Conservation (phyloP, 148 eudicot genomes). For the Persicaria tinctoria region DNA sequence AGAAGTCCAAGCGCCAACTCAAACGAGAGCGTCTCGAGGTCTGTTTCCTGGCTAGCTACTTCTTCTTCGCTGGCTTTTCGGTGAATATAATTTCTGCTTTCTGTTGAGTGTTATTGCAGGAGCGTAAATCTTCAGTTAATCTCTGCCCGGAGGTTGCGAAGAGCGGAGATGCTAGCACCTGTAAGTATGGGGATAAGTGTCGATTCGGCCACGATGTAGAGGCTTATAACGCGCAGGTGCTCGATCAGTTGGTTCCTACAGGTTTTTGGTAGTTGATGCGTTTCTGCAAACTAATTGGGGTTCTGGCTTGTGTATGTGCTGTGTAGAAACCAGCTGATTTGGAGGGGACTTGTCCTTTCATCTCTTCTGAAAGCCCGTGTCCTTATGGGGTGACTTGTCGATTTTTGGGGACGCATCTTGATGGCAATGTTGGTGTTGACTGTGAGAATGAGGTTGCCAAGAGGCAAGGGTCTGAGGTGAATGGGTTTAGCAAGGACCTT, state of each 20-base stretch:
- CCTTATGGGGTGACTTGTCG: conserved; percentile 86
- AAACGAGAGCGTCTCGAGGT: conserved; percentile 83
- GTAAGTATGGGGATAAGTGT: conserved; percentile 62
- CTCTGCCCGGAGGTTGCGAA: conserved; percentile 78
- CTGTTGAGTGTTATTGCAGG: conserved; percentile 33
- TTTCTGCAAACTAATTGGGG: conserved; percentile 6
- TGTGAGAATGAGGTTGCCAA: conserved; percentile 22
- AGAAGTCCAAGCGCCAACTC: conserved; percentile 85
- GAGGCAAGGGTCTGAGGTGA: conserved; percentile 44
- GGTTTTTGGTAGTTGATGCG: not conserved
- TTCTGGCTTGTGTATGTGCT: not conserved
- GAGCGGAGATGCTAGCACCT: conserved; percentile 46
- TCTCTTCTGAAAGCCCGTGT: conserved; percentile 40
- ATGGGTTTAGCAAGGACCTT: conserved; percentile 72
- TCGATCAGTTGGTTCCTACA: not conserved
- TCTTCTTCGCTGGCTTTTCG: not conserved
- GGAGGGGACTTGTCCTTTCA: conserved; percentile 79
- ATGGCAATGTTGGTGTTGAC: conserved; percentile 15
- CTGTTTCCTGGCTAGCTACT: not conserved
- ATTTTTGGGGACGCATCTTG: conserved; percentile 62
- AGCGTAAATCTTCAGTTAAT: conserved; percentile 48
- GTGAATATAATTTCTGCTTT: not conserved
- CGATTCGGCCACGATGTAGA: conserved; percentile 90
- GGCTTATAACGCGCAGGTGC: conserved; percentile 68
- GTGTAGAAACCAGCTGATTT: conserved; percentile 77